Evolutionary conservation across 257 asterid species (phyloP).

Genomic region (Lithospermum erythrorhizon): DNA sequence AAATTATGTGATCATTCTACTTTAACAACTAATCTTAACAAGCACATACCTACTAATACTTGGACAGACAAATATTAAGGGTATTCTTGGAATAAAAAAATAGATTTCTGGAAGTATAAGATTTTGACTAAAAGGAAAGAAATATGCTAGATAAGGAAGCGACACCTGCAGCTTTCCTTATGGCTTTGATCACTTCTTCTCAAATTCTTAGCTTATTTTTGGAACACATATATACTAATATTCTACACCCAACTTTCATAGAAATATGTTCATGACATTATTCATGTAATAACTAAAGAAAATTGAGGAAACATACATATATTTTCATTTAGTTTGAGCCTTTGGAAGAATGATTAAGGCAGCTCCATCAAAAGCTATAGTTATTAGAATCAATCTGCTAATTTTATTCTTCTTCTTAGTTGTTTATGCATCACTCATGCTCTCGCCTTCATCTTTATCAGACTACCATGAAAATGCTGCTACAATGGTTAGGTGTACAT

Average conservation of each 20-base stretch:
- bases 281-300: neutral
- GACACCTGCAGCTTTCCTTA: conserved; percentile 30
- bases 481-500: conserved; percentile 50
- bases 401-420: conserved; percentile 54
- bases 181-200: conserved; percentile 14
- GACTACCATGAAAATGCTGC: conserved; percentile 41
- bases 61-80: too few relatives aligned
- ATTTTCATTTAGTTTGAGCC: conserved; percentile 1
- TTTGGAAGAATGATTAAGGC: conserved; percentile 40
- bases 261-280: conserved; percentile 2
- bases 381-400: conserved; percentile 50
- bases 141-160: conserved; percentile 7
- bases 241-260: conserved; percentile 12
- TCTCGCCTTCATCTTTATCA: conserved; percentile 44
- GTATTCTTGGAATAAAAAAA: neutral
- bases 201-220: conserved; percentile 11
- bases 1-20: neutral
- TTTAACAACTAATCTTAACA: neutral
- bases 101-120: conserved; percentile 6
- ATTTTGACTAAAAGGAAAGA: conserved; percentile 23
- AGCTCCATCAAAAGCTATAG: conserved; percentile 43
- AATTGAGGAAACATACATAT: neutral
- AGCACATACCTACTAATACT: neutral
- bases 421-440: conserved; percentile 38
- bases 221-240: conserved; percentile 24